A percentile compares a stretch with the other conserved stretches of the same genome.
Conservation (phyloP, 495 filamentous ascomycete genomes). For the Penicillium crystallinum region DNA sequence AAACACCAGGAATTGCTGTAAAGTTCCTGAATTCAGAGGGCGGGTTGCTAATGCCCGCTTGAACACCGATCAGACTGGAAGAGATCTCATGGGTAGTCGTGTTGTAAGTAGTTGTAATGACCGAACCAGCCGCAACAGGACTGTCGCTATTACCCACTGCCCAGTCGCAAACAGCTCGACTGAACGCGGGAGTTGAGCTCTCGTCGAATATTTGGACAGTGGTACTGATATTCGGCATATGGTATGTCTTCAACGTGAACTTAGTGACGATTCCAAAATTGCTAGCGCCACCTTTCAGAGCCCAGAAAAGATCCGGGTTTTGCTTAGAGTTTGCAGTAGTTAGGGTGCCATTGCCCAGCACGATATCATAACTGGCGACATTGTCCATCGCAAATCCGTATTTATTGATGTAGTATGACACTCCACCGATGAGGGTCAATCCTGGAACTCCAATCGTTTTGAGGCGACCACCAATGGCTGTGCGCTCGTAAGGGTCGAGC, state of each 20-base stretch:
- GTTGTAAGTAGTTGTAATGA: slow-evolving; percentile 20
- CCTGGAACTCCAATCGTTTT: slow-evolving; percentile 36
- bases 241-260: slow-evolving; percentile 17
- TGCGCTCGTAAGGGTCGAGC: no score
- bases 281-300: slow-evolving; percentile 36
- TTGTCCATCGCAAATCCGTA: slow-evolving; percentile 43
- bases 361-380: slow-evolving; percentile 24
- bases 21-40: slow-evolving; percentile 7
- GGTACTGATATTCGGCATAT: slow-evolving; percentile 8
- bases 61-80: slow-evolving; percentile 19
- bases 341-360: slow-evolving; percentile 27
- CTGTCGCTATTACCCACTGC: slow-evolving; percentile 12
- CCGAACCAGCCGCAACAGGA: slow-evolving; percentile 21
- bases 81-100: slow-evolving; percentile 10
- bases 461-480: slow-evolving; percentile 26
- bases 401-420: slow-evolving; percentile 38
- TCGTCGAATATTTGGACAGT: slow-evolving; percentile 33
- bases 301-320: slow-evolving; percentile 33
- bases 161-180: slow-evolving; percentile 13
- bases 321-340: slow-evolving; percentile 16
- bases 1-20: background rate
- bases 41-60: slow-evolving; percentile 21
- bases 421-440: slow-evolving; percentile 27
- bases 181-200: slow-evolving; percentile 10
- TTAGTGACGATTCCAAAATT: slow-evolving; percentile 42